Conservation (phyloP, 2,329 filamentous ascomycete species). For the Exserohilum turcica region DNA sequence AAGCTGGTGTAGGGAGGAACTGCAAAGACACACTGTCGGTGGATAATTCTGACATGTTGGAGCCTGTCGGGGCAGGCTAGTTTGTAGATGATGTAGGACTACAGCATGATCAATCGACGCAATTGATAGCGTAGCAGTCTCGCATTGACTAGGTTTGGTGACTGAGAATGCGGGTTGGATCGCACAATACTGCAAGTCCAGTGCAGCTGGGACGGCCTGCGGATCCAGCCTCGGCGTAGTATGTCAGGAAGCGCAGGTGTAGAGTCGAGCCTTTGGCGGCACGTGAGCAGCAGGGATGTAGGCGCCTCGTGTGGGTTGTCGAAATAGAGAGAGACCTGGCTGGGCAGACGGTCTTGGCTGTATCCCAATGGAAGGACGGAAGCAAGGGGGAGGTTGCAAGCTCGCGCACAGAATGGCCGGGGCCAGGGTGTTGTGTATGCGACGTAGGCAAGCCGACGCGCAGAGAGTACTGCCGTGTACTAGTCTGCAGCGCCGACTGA, state of each 20-base stretch:
- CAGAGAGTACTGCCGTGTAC: too few species aligned
- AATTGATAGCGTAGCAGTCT: constrained; percentile 13
- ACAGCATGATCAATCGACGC: constrained; percentile 16
- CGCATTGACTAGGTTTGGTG: constrained; percentile 17
- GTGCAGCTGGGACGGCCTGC: constrained; percentile 17
- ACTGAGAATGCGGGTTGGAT: constrained; percentile 9
- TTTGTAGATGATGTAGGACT: constrained; percentile 13
- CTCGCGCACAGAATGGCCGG: background rate
- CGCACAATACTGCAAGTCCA: constrained; percentile 18
- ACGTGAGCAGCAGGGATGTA: background rate
- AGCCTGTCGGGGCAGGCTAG: constrained; percentile 20
- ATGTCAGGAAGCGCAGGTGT: too few species aligned
- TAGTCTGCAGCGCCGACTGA: background rate
- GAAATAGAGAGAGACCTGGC: constrained; percentile 1
- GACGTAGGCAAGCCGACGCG: too few species aligned
- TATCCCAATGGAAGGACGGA: background rate
- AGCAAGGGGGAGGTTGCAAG: background rate
- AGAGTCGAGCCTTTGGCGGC: background rate
- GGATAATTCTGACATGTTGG: constrained; percentile 22
- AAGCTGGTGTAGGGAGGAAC: constrained; percentile 8
- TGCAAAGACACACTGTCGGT: constrained; percentile 13
- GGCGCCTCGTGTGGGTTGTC: background rate
- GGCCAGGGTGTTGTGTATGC: too few species aligned
- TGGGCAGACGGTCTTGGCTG: constrained; percentile 5
- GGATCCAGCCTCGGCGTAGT: background rate